Conservation (phyloP, 495 filamentous ascomycete species). For the Penicillium chermesinum region DNA sequence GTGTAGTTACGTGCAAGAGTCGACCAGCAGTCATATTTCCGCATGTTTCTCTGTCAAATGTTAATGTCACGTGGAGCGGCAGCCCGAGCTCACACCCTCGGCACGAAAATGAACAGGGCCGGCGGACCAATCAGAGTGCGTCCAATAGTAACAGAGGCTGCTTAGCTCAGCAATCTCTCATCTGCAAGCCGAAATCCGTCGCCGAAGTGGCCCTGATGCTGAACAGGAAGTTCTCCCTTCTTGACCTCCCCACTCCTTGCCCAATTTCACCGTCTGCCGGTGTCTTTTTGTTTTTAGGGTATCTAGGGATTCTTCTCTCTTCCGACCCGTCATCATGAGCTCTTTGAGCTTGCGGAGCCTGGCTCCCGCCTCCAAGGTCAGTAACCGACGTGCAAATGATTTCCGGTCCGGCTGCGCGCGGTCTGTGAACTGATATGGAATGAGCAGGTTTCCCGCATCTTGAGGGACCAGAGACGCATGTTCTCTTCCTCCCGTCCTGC, state of each 20-base stretch:
- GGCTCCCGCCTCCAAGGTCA: constrained; percentile 52
- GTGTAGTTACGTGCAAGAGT: too few species aligned
- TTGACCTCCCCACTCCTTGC: constrained; percentile 24
- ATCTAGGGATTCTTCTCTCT: constrained; percentile 26
- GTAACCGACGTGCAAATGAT: constrained; percentile 22
- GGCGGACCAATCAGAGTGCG: constrained; percentile 3
- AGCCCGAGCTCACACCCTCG: constrained; percentile 1
- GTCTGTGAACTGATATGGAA: constrained; percentile 23
- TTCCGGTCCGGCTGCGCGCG: constrained; percentile 18
- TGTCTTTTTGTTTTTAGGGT: constrained; percentile 22
- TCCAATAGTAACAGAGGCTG: constrained; percentile 6
- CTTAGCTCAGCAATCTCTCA: constrained; percentile 43
- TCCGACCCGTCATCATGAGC: constrained; percentile 49
- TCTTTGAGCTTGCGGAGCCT: constrained; percentile 56
- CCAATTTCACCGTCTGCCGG: constrained; percentile 14
- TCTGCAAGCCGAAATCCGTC: constrained; percentile 25
- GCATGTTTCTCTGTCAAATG: constrained; percentile 17
- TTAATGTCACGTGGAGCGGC: constrained; percentile 28
- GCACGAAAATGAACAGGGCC: constrained; percentile 7
- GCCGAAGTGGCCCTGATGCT: constrained; percentile 16
- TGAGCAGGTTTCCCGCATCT: constrained; percentile 40
- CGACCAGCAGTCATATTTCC: too few species aligned
- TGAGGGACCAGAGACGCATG: constrained; percentile 55
- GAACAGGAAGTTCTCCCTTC: constrained; percentile 18
- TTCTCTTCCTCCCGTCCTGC: constrained; percentile 84